Percentiles rank a stretch among this genome's conserved stretches.
These are phyloP conservation scores for Tolypocladium pustulatum DNA, from an alignment of 2,329 filamentous ascomycete genomes.

Conservation along the genomic window DNA sequence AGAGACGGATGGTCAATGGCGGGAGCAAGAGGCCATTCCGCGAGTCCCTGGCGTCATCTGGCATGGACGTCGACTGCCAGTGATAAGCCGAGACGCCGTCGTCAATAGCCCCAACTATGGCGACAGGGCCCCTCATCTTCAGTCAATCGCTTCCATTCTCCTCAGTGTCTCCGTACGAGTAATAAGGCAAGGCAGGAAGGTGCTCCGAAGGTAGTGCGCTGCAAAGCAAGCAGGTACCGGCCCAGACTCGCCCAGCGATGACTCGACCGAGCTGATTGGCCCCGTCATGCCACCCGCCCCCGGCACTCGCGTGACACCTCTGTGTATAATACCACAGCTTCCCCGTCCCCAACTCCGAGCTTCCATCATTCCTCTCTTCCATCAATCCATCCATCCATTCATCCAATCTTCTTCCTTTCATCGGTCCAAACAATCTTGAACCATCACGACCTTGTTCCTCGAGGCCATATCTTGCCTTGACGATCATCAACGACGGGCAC, in stretches of 20 bases:
- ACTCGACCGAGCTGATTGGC: constrained; percentile 6
- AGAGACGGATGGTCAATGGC: not conserved
- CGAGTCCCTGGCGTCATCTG: not conserved
- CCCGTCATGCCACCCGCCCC: constrained; percentile 4
- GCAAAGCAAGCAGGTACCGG: too few relatives aligned
- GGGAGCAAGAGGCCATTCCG: not conserved
- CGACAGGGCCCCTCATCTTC: not conserved
- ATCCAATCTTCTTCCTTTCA: constrained; percentile 1
- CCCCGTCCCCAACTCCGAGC: constrained; percentile 3
- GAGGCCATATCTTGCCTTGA: not conserved
- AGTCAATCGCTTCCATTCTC: not conserved
- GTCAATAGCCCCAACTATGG: not conserved
- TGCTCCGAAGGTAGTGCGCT: not conserved
- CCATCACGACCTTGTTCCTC: not conserved
- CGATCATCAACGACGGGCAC: not conserved
- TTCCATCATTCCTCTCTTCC: not conserved
- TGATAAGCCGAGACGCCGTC: not conserved
- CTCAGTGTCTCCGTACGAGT: too few relatives aligned
- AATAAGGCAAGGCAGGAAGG: too few relatives aligned
- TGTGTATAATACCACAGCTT: constrained; percentile 11
- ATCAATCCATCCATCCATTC: constrained; percentile 2
- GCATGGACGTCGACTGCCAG: not conserved
- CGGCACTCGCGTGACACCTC: constrained; percentile 11
- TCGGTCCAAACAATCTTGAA: not conserved
- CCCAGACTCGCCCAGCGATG: not conserved